A percentile compares a stretch with the other conserved stretches of the same genome.
phyloP scores from a whole-genome alignment of 1,284 basidiomycete genomes.

The Leccinum glutinopallens region DNA sequence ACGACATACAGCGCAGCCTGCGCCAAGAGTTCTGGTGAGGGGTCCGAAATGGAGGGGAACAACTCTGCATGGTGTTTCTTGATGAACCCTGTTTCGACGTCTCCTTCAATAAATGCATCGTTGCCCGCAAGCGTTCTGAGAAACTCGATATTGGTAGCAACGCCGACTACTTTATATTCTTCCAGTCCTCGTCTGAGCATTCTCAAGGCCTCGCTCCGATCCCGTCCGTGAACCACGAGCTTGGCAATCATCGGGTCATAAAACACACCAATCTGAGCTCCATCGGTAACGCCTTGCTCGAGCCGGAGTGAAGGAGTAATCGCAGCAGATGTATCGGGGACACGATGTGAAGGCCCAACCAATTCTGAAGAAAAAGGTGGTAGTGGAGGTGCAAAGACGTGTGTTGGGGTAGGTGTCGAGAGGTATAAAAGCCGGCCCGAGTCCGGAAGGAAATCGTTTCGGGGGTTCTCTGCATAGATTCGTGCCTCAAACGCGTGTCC shows the following conservation, averaged over 20 bases:
- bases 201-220: constrained; percentile 85
- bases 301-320: constrained; percentile 68
- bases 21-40: constrained; percentile 66
- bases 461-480: constrained; percentile 97
- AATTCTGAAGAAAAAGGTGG: constrained; percentile 27
- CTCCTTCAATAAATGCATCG: constrained; percentile 73
- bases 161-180: constrained; percentile 89
- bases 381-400: constrained; percentile 55
- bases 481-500: constrained; percentile 95
- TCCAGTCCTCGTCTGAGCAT: constrained; percentile 80
- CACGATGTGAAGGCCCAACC: constrained; percentile 38
- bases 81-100: constrained; percentile 94
- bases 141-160: constrained; percentile 92
- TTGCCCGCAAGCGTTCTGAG: constrained; percentile 78
- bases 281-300: constrained; percentile 89
- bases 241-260: constrained; percentile 97
- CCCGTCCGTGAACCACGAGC: constrained; percentile 87
- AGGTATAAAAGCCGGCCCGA: constrained; percentile 83
- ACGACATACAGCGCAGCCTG: constrained; percentile 79
- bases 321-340: constrained; percentile 37
- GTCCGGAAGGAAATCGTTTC: constrained; percentile 91
- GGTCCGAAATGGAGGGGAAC: constrained; percentile 60
- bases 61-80: constrained; percentile 81
- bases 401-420: constrained; percentile 71
- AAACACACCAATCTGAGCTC: constrained; percentile 88